Evolutionary conservation across 495 filamentous ascomycete species (phyloP), one percentile per base, ranked within the genome.

Genomic region (Trichoderma erinaceum): DNA sequence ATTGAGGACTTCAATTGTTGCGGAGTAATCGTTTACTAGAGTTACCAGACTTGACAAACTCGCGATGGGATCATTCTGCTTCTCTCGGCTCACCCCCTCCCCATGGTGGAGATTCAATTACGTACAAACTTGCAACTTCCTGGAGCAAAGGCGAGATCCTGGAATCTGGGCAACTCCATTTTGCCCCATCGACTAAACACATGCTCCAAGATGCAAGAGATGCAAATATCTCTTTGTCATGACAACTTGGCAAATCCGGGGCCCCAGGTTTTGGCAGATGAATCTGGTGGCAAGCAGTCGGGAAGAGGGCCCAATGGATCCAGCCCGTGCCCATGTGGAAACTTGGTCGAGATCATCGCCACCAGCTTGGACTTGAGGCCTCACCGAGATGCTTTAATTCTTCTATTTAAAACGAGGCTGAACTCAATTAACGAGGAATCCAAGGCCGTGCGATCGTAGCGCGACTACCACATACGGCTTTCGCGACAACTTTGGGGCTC

Each of bases 61-160:
- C 56, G 25, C n/a, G 56, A 61, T 61, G 56, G 56, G 11, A 27
- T 32, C 56, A 32, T n/a, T 52, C 3, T 10, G 16, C 16, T 52
- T 61, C 56, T 61, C 21, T 29, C 6, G 23, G 12, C 25, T 61
- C 56, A 61, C 27, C 56, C 52, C 56, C n/a, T 29, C 56, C 56
- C 56, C 56, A 29, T 61, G 56, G 56, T 61, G 56, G 56, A 61
- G 56, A 35, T 61, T 61, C 56, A 61, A 61, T 61, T 61, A 61
- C 56, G 56, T 61, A 61, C 56, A 61, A 61, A 61, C 35, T 13
- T 32, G 16, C 27, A 25, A 29, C 56, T 25, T 27, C 56, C 23
- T 25, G 29, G 23, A 61, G 27, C 27, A 25, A 61, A 61, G 48
- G 56, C 56, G 56, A 61, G 56, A 61, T 61, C 56, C 56, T 61